These are phyloP conservation scores for Saccharomyces mikatae DNA, from an alignment of 805 yeast species.

Conservation along the genomic window DNA sequence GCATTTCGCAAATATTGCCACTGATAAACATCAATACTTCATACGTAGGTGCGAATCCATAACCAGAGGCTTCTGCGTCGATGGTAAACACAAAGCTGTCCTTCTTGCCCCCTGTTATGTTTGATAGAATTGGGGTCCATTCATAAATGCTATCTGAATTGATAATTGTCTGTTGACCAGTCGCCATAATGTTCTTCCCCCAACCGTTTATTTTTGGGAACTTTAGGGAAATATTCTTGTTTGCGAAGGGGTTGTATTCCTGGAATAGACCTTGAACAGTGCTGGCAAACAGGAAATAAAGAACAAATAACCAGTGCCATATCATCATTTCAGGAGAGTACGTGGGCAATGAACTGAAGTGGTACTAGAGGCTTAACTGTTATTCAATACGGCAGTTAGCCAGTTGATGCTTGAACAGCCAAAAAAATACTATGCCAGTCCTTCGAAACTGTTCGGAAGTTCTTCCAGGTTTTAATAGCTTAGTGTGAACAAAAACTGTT, in stretches of 20 bases:
- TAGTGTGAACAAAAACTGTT: not conserved
- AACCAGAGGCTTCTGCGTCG: slow-evolving; percentile 9
- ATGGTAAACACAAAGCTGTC: slow-evolving; percentile 21
- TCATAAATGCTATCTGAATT: slow-evolving; percentile 25
- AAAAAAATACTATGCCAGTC: not conserved
- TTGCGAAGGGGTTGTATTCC: not conserved
- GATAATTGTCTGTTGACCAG: slow-evolving; percentile 5
- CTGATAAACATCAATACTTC: slow-evolving; percentile 28
- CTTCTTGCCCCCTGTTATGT: slow-evolving; percentile 18
- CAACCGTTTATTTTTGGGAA: not conserved
- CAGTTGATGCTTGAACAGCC: not conserved
- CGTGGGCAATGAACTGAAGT: not conserved
- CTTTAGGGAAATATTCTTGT: not conserved
- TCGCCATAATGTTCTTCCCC: not conserved
- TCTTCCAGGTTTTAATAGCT: not conserved
- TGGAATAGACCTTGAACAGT: not conserved
- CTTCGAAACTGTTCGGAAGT: not conserved
- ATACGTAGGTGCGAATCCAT: slow-evolving; percentile 12
- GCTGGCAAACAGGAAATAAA: not conserved
- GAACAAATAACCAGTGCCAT: not conserved
- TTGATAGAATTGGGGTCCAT: slow-evolving; percentile 29
- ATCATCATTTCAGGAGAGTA: not conserved
- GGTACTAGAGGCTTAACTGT: not conserved
- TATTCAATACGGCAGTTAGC: not conserved
- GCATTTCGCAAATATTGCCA: slow-evolving; percentile 29